Evolutionary conservation across 768 basidiomycete species (phyloP), one percentile per base, ranked within the genome.

Genomic region (Amanita inopinata): DNA sequence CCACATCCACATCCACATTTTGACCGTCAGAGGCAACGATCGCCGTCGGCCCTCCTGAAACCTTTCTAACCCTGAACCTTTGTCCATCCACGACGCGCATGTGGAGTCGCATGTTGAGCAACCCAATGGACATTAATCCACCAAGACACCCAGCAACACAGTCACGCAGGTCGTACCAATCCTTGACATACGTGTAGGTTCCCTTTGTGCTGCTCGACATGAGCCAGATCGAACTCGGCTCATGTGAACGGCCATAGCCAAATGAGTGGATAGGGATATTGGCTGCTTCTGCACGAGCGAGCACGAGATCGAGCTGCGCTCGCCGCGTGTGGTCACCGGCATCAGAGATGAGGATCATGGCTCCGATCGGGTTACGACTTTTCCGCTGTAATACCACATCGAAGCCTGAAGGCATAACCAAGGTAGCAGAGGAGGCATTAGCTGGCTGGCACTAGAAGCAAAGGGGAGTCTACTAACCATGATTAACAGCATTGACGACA

Each of bases 191-290:
- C 3, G 93, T 97, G 65, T 98, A 98, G 20, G 92, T 96, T 18
- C 96, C 96, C 49, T 79, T 79, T 2, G 96, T 97, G 60, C 98
- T 92, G 60, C 97, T 98, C 7, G 93, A 97, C 74, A 99, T 93
- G 34, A 98, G 79, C 96, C 96, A 98, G 24, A 99, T 75, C 5
- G 92, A 94, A 10, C 90, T 90, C 12, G 96, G 96, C 60, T 98
- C 96, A 57, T 98, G 96, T 11, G 90, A 87, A 46, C 89, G 86
- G 19, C 93, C 94, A 55, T 94, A 99, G 39, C 96, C 96, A 51
- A 99, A 84, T 2, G 93, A 86, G 60, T 99, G 94, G 43, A 99
- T 96, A 3, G 96, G 93, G 18, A 96, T 80, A 58, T 91, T 91
- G 22, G 89, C 96, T 9, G 96, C 94, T 56, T 99, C 96, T 1